phyloP scores from a whole-genome alignment of 2,329 filamentous ascomycete genomes.

The Venturia effusa region DNA sequence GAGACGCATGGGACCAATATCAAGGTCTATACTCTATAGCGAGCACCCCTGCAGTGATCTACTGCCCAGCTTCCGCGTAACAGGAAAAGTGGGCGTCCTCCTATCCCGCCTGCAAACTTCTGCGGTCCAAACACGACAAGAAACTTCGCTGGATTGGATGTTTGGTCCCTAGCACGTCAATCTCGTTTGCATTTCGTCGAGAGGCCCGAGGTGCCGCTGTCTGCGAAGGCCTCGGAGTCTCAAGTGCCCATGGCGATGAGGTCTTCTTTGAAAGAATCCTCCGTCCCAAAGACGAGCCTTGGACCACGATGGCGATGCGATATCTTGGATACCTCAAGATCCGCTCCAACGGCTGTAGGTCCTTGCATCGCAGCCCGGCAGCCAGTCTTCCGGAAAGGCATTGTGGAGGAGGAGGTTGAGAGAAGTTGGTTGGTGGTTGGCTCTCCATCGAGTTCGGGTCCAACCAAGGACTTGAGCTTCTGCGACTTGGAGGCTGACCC shows the following conservation, averaged over 20 bases:
- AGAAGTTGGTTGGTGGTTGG: neutral
- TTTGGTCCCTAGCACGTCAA: neutral
- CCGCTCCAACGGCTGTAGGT: neutral
- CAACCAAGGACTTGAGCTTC: neutral
- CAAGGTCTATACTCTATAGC: neutral
- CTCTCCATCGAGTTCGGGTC: neutral
- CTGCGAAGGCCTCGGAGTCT: neutral
- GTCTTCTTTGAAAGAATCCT: neutral
- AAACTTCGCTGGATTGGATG: neutral
- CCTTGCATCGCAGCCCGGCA: neutral
- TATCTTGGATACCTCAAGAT: neutral
- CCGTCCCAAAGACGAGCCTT: neutral
- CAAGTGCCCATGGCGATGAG: neutral
- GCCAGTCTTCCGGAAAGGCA: neutral
- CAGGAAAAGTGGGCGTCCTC: neutral
- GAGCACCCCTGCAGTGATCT: neutral
- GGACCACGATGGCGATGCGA: neutral
- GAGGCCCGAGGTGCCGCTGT: neutral
- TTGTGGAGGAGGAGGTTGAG: neutral
- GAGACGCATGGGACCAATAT: neutral
- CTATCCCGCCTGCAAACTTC: neutral
- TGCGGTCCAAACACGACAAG: neutral
- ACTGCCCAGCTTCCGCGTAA: neutral
- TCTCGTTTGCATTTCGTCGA: too few species aligned
- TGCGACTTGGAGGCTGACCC: neutral